Conservation (phyloP, 2,329 filamentous ascomycete species). For the Bisporella sp. region DNA sequence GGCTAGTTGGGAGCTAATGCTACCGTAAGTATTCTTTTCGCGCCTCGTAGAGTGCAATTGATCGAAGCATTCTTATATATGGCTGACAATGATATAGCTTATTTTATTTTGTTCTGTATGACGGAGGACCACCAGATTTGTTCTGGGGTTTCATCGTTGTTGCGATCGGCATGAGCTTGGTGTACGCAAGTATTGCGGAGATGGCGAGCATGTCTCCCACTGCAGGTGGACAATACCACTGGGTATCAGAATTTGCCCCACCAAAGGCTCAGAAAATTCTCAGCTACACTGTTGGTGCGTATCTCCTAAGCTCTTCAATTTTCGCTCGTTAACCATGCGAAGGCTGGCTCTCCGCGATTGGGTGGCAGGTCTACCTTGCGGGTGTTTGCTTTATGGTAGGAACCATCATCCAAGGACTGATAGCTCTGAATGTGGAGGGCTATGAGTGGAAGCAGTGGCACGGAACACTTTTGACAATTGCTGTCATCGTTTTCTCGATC, state of each 20-base stretch:
- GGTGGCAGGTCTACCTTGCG: conserved; percentile 71
- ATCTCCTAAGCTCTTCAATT: neutral
- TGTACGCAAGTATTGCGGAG: conserved; percentile 18
- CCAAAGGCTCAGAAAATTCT: conserved; percentile 41
- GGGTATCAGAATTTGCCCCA: conserved; percentile 48
- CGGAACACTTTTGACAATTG: conserved; percentile 34
- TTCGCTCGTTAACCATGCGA: neutral
- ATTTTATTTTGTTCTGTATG: conserved; percentile 6
- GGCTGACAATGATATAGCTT: neutral
- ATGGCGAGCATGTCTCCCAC: conserved; percentile 21
- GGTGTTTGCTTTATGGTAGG: conserved; percentile 46
- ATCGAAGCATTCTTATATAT: neutral
- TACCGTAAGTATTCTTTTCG: conserved; percentile 20
- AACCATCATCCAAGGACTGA: conserved; percentile 39
- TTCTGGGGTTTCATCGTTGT: conserved; percentile 31
- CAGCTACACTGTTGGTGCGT: conserved; percentile 40
- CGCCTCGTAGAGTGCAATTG: neutral
- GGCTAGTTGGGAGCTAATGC: conserved; percentile 35
- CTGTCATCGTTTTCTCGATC: conserved; percentile 31
- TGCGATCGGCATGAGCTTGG: conserved; percentile 20
- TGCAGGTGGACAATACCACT: conserved; percentile 52
- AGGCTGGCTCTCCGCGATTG: conserved; percentile 51
- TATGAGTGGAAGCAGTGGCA: conserved; percentile 32
- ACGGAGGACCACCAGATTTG: conserved; percentile 23
- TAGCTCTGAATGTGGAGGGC: conserved; percentile 26